Conservation (phyloP, 1,139 yeast species). For the Blastobotrys buckinghamii region DNA sequence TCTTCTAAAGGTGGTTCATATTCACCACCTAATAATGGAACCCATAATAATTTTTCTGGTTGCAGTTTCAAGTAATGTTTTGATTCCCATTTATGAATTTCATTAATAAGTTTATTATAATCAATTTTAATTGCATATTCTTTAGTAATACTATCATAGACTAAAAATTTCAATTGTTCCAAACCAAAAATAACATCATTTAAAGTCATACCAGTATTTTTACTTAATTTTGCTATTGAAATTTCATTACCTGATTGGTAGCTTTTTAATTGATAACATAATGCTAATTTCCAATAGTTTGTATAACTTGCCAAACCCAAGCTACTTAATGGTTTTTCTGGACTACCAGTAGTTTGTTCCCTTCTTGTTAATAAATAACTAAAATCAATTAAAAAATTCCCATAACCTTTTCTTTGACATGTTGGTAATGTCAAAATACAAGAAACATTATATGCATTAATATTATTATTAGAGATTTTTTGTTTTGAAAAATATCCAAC, state of each 20-base stretch:
- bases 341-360: conserved; percentile 82
- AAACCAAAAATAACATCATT: conserved; percentile 85
- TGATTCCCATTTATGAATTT: conserved; percentile 48
- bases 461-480: conserved; percentile 38
- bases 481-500: conserved; percentile 95
- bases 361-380: conserved; percentile 71
- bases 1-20: background rate
- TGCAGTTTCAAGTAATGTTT: conserved; percentile 52
- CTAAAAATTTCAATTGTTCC: conserved; percentile 64
- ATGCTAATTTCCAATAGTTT: conserved; percentile 73
- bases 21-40: conserved; percentile 4
- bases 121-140: conserved; percentile 53
- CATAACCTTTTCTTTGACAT: conserved; percentile 84
- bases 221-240: conserved; percentile 57
- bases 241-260: conserved; percentile 25
- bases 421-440: conserved; percentile 89
- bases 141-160: conserved; percentile 36
- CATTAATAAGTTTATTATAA: conserved; percentile 38
- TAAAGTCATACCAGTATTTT: conserved; percentile 69
- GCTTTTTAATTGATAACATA: conserved; percentile 44
- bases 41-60: conserved; percentile 56
- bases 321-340: conserved; percentile 89
- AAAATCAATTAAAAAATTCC: conserved; percentile 81
- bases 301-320: conserved; percentile 81
- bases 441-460: conserved; percentile 68